These are phyloP conservation scores for Planoprotostelium fungivorum DNA, from an alignment of 78 protist species.

Conservation along the genomic window DNA sequence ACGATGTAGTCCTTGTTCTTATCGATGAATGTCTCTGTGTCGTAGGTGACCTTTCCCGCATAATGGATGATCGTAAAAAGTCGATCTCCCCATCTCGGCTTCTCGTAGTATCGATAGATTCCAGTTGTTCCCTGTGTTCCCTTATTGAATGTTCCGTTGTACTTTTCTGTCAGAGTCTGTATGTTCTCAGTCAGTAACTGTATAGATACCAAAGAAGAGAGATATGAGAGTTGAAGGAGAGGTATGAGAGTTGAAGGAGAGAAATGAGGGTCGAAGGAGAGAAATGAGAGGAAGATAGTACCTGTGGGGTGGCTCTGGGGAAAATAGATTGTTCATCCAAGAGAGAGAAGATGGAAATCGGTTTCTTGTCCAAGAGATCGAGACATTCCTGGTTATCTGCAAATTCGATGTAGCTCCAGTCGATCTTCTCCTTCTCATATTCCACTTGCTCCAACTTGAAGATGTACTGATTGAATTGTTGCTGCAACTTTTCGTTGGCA, in stretches of 20 bases:
- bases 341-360: constrained; percentile 71
- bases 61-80: constrained; percentile 80
- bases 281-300: too few relatives aligned
- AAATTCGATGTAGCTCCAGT: constrained; percentile 76
- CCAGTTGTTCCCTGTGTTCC: constrained; percentile 20
- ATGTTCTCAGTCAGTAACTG: background rate
- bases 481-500: constrained; percentile 91
- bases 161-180: background rate
- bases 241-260: background rate
- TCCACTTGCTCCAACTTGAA: constrained; percentile 79
- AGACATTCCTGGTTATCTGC: constrained; percentile 76
- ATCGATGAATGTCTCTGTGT: constrained; percentile 65
- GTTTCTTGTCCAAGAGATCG: constrained; percentile 71
- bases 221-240: too few relatives aligned
- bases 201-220: constrained; percentile 42
- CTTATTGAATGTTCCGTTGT: background rate
- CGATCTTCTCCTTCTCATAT: constrained; percentile 79
- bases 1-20: constrained; percentile 80
- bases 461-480: constrained; percentile 69
- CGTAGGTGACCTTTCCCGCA: constrained; percentile 86
- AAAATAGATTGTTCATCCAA: constrained; percentile 86
- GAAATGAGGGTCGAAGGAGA: background rate
- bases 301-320: constrained; percentile 70
- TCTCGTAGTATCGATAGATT: constrained; percentile 37
- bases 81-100: constrained; percentile 22